Conservation (phyloP, 1,139 yeast genomes). For the Debaryomyces sp. region DNA sequence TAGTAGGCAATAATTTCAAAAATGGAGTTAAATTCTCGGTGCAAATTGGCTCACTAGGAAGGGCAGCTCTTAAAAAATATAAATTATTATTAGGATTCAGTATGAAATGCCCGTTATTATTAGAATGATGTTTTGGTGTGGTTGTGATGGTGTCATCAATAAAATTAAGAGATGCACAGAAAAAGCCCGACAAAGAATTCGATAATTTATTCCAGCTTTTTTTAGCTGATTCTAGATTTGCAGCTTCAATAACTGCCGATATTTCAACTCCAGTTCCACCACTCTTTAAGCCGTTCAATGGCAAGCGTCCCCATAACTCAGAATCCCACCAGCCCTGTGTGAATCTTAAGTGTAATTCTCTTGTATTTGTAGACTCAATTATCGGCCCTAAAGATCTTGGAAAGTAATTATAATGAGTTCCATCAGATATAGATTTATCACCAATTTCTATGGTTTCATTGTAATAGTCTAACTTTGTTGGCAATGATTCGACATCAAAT, state of each 20-base stretch:
- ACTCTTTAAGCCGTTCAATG: constrained; percentile 65
- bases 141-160: constrained; percentile 82
- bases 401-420: constrained; percentile 67
- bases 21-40: constrained; percentile 97
- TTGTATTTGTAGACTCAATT: constrained; percentile 62
- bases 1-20: constrained; percentile 84
- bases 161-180: constrained; percentile 93
- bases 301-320: constrained; percentile 83
- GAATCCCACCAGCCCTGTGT: constrained; percentile 97
- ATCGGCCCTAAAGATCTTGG: constrained; percentile 85
- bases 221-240: constrained; percentile 54
- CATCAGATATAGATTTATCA: constrained; percentile 11
- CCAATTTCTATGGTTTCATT: constrained; percentile 19
- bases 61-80: constrained; percentile 75
- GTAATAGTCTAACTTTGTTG: constrained; percentile 35
- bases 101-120: constrained; percentile 13
- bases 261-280: constrained; percentile 98
- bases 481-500: constrained; percentile 60
- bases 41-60: constrained; percentile 95
- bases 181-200: constrained; percentile 82
- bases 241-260: constrained; percentile 83
- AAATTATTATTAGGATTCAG: constrained; percentile 39
- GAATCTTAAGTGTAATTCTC: constrained; percentile 81
- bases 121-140: constrained; percentile 50
- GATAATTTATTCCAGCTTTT: constrained; percentile 71